Conservation (phyloP, 805 yeast genomes). For the Kazachstania viticola region DNA sequence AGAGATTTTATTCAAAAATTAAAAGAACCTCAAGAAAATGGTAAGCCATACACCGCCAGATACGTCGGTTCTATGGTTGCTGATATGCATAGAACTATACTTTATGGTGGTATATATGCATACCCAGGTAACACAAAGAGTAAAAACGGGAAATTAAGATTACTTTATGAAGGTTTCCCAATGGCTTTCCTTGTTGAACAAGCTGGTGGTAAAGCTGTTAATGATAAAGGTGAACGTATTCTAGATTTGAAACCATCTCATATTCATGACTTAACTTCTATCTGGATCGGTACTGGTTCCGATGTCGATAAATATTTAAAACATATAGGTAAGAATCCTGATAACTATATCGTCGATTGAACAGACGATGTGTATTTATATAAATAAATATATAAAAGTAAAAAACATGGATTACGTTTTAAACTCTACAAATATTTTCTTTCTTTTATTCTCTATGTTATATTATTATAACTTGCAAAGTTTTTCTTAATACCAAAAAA, state of each 20-base stretch:
- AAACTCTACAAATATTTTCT: no score
- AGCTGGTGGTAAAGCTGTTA: constrained; percentile 89
- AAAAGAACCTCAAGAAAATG: constrained; percentile 60
- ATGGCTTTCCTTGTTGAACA: constrained; percentile 94
- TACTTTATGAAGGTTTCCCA: constrained; percentile 94
- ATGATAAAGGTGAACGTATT: constrained; percentile 82
- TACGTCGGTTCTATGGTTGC: constrained; percentile 99
- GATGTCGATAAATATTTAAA: constrained; percentile 62
- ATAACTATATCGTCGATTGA: no score
- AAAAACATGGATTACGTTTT: no score
- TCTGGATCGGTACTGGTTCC: constrained; percentile 81
- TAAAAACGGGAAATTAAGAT: constrained; percentile 81
- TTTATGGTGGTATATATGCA: constrained; percentile 89
- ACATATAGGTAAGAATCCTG: constrained; percentile 22
- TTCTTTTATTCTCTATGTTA: no score
- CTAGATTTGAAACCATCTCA: constrained; percentile 76
- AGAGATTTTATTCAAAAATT: constrained; percentile 58
- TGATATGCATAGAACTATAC: constrained; percentile 89
- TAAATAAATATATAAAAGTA: no score
- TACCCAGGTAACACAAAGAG: constrained; percentile 89
- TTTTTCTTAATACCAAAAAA: no score
- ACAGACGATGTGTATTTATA: no score
- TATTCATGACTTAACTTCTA: constrained; percentile 86
- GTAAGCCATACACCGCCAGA: constrained; percentile 81
- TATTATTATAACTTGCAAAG: no score